A percentile compares a stretch with the other conserved stretches of the same genome.
These are phyloP conservation scores for Xylaria telfairii DNA, from an alignment of 495 filamentous ascomycete genomes.

Conservation along the genomic window DNA sequence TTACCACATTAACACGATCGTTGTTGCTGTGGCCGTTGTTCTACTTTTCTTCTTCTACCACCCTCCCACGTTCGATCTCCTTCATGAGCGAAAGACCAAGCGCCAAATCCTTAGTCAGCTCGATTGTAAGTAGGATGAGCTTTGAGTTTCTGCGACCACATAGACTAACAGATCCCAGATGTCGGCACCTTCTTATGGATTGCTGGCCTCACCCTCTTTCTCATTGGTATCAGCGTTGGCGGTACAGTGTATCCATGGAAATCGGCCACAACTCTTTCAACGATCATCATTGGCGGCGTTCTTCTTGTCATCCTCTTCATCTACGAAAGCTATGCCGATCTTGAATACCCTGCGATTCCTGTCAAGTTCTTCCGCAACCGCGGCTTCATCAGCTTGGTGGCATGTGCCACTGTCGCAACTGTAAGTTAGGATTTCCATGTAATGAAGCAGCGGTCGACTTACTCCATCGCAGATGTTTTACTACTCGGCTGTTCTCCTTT, in stretches of 20 bases:
- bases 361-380: constrained; percentile 53
- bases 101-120: constrained; percentile 44
- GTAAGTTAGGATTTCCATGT: constrained; percentile 21
- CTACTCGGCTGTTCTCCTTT: constrained; percentile 39
- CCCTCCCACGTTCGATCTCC: constrained; percentile 44
- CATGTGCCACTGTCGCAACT: constrained; percentile 43
- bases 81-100: constrained; percentile 43
- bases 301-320: constrained; percentile 51
- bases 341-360: constrained; percentile 45
- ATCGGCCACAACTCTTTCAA: constrained; percentile 53
- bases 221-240: constrained; percentile 59
- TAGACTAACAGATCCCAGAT: constrained; percentile 30
- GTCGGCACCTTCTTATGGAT: constrained; percentile 46
- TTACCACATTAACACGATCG: constrained; percentile 55
- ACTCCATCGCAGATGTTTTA: constrained; percentile 37
- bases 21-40: constrained; percentile 42
- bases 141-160: background rate
- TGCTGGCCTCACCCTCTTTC: constrained; percentile 50
- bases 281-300: constrained; percentile 50
- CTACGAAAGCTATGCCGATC: constrained; percentile 49
- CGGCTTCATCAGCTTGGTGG: constrained; percentile 49
- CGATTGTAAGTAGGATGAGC: constrained; percentile 41
- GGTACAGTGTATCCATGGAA: constrained; percentile 56
- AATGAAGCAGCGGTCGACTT: background rate
- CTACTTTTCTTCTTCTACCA: constrained; percentile 49